Evolutionary conservation across 805 yeast species (phyloP), one percentile per base, ranked within the genome.

Genomic region (Sugiyamaella qingdaonensis): DNA sequence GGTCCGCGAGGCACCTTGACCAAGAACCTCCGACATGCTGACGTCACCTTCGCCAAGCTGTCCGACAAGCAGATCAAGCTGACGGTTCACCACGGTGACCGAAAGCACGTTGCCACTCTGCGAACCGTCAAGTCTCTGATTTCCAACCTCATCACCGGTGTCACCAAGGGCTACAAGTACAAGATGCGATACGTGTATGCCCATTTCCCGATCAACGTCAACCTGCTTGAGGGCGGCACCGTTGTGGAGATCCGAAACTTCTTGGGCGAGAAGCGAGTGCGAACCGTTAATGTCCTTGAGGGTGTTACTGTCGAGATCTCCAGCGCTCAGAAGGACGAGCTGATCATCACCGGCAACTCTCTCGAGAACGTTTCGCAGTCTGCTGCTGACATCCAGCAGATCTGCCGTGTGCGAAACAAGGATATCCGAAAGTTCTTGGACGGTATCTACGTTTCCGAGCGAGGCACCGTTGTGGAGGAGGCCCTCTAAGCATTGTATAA

Each of bases 351-450:
- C 63, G 99, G 99, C 79, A 91, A 89, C 92, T 92, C 97, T 60
- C 81, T 89, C 68, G 97, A 92, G 80, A 88, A 84, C 72, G 99
- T 92, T 67, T 94, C 98, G 63, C 99, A 92, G 81, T 87, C 90
- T 73, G 94, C 96, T 77, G 99, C 99, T 71, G 97, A 90, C 74
- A 82, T 94, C 70, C 97, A 92, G 80, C 98, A 92, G 82, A 83
- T 83, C 77, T 90, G 97, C 84, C 85, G 95, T 77, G 98, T 90
- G 74, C 88, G 96, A 84, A 92, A 92, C 94, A 94, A 94, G 92
- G 99, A 92, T 94, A 92, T 94, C 91, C 88, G 99, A 81, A 92
- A 92, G 85, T 92, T 92, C 85, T 87, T 94, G 84, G 99, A 95
- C 78, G 99, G 99, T 90, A 91, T 92, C 81, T 92, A 92, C 78